Evolutionary conservation across 208 protist species (phyloP).

Genomic region (Borovskyia barvae): DNA sequence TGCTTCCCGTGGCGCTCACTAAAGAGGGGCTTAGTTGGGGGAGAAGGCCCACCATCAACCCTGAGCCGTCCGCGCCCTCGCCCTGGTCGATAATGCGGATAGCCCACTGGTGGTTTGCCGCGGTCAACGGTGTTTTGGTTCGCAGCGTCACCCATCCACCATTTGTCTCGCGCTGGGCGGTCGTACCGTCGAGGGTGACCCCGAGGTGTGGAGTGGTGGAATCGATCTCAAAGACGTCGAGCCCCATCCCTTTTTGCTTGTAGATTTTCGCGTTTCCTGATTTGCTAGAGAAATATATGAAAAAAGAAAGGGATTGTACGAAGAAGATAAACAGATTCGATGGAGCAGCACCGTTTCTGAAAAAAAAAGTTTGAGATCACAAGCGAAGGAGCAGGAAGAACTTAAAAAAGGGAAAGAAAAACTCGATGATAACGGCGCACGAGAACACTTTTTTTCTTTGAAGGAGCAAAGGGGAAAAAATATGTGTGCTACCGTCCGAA

Average conservation of each 20-base stretch:
- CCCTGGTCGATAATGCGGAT: conserved; percentile 88
- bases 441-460: not conserved
- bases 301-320: no score
- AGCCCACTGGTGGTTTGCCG: conserved; percentile 84
- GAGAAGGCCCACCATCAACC: conserved; percentile 89
- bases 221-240: conserved; percentile 86
- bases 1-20: conserved; percentile 64
- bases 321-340: no score
- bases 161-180: conserved; percentile 81
- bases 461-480: not conserved
- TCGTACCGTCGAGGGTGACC: conserved; percentile 66
- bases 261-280: not conserved
- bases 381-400: no score
- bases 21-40: conserved; percentile 50
- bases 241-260: conserved; percentile 77
- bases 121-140: conserved; percentile 54
- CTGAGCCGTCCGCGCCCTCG: conserved; percentile 83
- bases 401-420: no score
- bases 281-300: no score
- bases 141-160: conserved; percentile 91
- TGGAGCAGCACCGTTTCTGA: no score
- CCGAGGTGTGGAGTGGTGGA: conserved; percentile 76
- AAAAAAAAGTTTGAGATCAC: no score
- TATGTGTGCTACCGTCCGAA: no score
- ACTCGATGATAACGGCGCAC: no score